Conservation (phyloP, 768 basidiomycete genomes). For the Tulasnella sp. region DNA sequence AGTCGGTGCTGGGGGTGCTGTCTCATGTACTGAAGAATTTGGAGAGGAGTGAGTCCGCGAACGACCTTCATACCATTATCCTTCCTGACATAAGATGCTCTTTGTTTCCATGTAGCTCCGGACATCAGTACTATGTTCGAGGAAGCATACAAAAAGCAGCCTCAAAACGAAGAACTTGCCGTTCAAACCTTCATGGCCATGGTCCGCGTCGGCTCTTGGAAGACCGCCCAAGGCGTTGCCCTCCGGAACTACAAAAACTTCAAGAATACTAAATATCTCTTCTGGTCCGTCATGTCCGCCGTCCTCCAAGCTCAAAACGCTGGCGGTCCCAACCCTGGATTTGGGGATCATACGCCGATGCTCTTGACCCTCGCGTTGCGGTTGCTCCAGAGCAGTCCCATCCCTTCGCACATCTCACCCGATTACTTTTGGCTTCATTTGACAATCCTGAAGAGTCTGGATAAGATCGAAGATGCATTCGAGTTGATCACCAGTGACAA, state of each 20-base stretch:
- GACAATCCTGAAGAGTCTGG: constrained; percentile 51
- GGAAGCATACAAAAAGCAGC: constrained; percentile 72
- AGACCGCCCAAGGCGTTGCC: constrained; percentile 72
- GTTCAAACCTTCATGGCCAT: constrained; percentile 80
- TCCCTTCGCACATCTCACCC: constrained; percentile 51
- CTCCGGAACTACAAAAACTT: constrained; percentile 78
- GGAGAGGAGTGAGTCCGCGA: constrained; percentile 44
- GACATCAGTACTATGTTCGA: constrained; percentile 82
- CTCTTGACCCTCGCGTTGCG: constrained; percentile 71
- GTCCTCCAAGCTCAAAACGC: constrained; percentile 44
- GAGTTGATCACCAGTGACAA: constrained; percentile 57
- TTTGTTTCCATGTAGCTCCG: constrained; percentile 38
- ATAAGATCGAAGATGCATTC: constrained; percentile 58
- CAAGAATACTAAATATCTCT: constrained; percentile 64
- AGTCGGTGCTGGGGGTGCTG: constrained; percentile 65
- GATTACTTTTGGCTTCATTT: constrained; percentile 75
- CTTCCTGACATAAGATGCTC: not conserved
- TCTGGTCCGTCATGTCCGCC: constrained; percentile 73
- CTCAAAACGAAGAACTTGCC: constrained; percentile 71
- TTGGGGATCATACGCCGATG: constrained; percentile 29
- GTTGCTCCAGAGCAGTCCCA: constrained; percentile 38
- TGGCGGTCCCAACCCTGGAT: constrained; percentile 1
- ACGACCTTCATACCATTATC: not conserved
- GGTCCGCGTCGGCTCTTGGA: constrained; percentile 71
- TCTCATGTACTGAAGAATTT: constrained; percentile 73